phyloP scores from a whole-genome alignment of 1,284 basidiomycete genomes.

The Violaceomyces palustris region DNA sequence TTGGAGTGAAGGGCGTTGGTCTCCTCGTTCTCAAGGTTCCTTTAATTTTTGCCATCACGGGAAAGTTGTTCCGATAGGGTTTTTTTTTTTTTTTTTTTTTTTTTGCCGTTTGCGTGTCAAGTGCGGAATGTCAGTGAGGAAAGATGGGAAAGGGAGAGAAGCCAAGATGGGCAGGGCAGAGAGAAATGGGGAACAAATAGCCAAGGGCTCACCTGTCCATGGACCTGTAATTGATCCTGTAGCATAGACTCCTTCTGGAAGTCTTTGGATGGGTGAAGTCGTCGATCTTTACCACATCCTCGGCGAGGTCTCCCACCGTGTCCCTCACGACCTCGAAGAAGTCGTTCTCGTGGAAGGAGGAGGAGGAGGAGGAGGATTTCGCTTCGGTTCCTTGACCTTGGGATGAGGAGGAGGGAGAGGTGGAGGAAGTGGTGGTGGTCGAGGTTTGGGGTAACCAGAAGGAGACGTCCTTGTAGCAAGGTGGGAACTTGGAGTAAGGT shows the following conservation, averaged over 20 bases:
- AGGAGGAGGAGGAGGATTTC: background rate
- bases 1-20: constrained; percentile 69
- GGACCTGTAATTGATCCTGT: constrained; percentile 87
- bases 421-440: too few species aligned
- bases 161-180: background rate
- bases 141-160: background rate
- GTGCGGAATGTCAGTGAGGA: background rate
- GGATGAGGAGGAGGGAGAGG: too few species aligned
- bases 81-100: too few species aligned
- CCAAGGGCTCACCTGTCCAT: constrained; percentile 82
- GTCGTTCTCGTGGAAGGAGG: constrained; percentile 81
- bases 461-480: constrained; percentile 58
- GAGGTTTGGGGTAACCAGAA: constrained; percentile 55
- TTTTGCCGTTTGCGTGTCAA: too few species aligned
- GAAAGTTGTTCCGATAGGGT: background rate
- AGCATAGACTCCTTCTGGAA: constrained; percentile 72
- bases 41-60: constrained; percentile 45
- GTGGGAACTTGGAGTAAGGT: constrained; percentile 49
- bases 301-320: constrained; percentile 81
- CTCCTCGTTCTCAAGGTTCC: constrained; percentile 84
- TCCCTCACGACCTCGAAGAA: constrained; percentile 92
- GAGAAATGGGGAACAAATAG: background rate
- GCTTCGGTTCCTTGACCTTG: constrained; percentile 1
- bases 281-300: constrained; percentile 86
- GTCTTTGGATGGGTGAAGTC: constrained; percentile 88